Base-by-base conservation (phyloP, 2,329 filamentous ascomycete species). In the Arthrobotrys conoides region DNA sequence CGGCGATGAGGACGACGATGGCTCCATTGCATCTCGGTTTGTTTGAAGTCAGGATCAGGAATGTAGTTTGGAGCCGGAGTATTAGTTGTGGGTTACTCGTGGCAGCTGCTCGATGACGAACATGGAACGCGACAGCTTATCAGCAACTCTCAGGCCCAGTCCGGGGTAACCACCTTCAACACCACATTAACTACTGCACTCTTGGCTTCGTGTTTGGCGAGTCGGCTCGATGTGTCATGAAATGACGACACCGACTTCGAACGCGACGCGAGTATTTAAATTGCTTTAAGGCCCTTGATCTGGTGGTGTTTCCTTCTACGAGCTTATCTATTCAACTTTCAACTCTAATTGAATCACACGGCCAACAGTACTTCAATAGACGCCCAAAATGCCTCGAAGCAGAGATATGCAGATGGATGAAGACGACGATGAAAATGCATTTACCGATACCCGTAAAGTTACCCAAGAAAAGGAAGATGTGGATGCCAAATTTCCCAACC, bases 401-500 rank as follows among this genome's bases (percentile, higher is more conserved):
- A 55, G 68, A 46, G 75, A 78, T 57, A 72, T 78, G 53, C 75
- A 30, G 10, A 69, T 72, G 75, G 75, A 78, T 33, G 48, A 51
- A 16, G 66, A 66, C 6, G 75, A 71, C 63, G 75, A 78, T 3
- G 68, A 71, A 36, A 55, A 78, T 46, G 49, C 82, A 55, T 77
- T 83, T 82, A 57, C 61, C 57, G 64, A 75, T 20, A 69, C 51
- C 53, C 76, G 76, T n/a, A 67, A 24, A 14, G 53, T 75, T 27
- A 75, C 76, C 22, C 76, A 79, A 33, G 76, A 79, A 59, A 75
- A 79, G 36, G 75, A 76, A 53, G 81, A 82, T 22, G 55, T 80
- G 9, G 80, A 81, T 51, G 63, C 33, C n/a, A 93, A 91, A 83
- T 96, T 93, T 83, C 93, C 94, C 1, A 91, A 93, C 82, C 90